Evolutionary conservation across 768 basidiomycete genomes (phyloP).

Genomic region (Suillus brevipes): DNA sequence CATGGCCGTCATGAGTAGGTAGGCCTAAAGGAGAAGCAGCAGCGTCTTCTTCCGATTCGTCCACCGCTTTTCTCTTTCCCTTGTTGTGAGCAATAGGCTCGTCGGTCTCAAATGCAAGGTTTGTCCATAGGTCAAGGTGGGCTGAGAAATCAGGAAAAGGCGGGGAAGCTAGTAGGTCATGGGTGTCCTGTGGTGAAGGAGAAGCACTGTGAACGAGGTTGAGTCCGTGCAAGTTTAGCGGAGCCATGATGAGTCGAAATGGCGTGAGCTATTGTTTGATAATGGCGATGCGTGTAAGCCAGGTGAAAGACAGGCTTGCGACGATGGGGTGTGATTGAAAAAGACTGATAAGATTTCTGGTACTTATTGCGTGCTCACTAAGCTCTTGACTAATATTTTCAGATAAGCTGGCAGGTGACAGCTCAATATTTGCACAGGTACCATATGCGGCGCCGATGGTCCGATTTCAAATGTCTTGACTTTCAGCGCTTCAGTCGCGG

Average conservation of each 20-base stretch:
- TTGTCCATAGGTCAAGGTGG: slow-evolving; percentile 83
- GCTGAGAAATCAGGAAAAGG: slow-evolving; percentile 74
- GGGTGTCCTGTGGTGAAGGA: slow-evolving; percentile 39
- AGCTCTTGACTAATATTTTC: slow-evolving; percentile 12
- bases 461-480: too few species aligned
- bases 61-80: slow-evolving; percentile 35
- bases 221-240: slow-evolving; percentile 72
- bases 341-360: slow-evolving; percentile 16
- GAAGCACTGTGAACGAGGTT: slow-evolving; percentile 70
- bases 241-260: slow-evolving; percentile 52
- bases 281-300: too few species aligned
- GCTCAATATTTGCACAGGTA: not conserved
- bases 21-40: slow-evolving; percentile 17
- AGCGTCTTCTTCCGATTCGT: slow-evolving; percentile 44
- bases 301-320: too few species aligned
- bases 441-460: not conserved
- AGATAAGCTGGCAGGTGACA: not conserved
- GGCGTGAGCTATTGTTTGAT: not conserved
- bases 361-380: slow-evolving; percentile 15
- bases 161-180: slow-evolving; percentile 62
- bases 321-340: slow-evolving; percentile 16
- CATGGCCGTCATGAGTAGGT: slow-evolving; percentile 54
- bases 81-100: slow-evolving; percentile 51
- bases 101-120: slow-evolving; percentile 71
- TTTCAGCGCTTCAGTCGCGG: not conserved